Evolutionary conservation across 352 stramenopile genomes (phyloP).

Genomic region (Phytophthora quininea): DNA sequence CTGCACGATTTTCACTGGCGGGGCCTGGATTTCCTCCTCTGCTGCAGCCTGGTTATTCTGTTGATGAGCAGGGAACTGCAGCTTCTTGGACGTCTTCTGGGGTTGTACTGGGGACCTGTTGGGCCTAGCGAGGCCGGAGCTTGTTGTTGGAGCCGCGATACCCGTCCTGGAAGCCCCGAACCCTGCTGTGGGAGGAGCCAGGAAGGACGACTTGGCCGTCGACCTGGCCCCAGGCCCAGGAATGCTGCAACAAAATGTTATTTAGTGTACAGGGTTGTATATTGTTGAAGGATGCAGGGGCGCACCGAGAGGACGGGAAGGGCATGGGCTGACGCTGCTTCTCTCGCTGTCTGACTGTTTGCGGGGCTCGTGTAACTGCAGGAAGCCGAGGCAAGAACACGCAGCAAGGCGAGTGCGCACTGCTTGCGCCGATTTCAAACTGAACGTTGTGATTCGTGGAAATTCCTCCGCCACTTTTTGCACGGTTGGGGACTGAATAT

Average conservation of each 20-base stretch:
- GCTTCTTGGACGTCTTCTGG: conserved; percentile 21
- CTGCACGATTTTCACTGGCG: conserved; percentile 1
- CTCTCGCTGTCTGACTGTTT: background rate
- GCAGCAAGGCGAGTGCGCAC: too few relatives aligned
- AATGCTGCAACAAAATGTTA: conserved; percentile 21
- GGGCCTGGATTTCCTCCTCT: conserved; percentile 10
- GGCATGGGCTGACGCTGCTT: conserved; percentile 18
- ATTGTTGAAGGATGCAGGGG: background rate
- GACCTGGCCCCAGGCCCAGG: conserved; percentile 22
- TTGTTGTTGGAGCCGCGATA: background rate
- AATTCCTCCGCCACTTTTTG: too few relatives aligned
- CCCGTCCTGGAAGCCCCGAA: conserved; percentile 10
- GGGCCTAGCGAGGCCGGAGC: background rate
- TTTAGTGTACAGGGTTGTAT: too few relatives aligned
- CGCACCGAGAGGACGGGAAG: conserved; percentile 39
- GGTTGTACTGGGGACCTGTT: conserved; percentile 17
- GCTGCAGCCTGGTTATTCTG: conserved; percentile 17
- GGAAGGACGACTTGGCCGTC: conserved; percentile 27
- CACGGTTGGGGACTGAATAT: too few relatives aligned
- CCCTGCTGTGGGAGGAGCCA: conserved; percentile 23
- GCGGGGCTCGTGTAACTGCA: too few relatives aligned
- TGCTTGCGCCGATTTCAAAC: too few relatives aligned
- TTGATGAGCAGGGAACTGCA: conserved; percentile 24
- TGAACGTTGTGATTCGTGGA: too few relatives aligned
- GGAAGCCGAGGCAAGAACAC: too few relatives aligned